phyloP scores from a whole-genome alignment of 345 rosid genomes.

The Hevea brasiliensis region DNA sequence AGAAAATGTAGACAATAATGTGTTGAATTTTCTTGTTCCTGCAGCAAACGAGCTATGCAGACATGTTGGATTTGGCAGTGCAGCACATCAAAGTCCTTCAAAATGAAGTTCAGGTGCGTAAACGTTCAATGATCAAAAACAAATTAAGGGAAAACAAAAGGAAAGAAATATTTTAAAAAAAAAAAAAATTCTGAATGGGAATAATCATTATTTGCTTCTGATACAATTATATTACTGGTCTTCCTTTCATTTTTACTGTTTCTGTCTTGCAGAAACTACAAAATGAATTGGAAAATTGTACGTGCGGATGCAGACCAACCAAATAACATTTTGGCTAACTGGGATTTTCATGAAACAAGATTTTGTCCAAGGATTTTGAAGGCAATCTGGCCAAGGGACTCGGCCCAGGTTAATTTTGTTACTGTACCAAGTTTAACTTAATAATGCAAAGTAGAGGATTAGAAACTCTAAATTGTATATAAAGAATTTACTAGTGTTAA shows the following conservation, averaged over 20 bases:
- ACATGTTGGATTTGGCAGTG: slow-evolving; percentile 96
- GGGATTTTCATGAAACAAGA: not conserved
- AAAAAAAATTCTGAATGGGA: too few relatives aligned
- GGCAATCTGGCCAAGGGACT: not conserved
- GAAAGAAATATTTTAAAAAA: too few relatives aligned
- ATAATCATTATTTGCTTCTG: too few relatives aligned
- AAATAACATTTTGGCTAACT: slow-evolving; percentile 18
- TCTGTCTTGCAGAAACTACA: slow-evolving; percentile 55
- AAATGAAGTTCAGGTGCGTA: slow-evolving; percentile 80
- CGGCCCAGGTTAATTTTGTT: slow-evolving; percentile 22
- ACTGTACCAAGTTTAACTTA: slow-evolving; percentile 14
- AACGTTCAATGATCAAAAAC: too few relatives aligned
- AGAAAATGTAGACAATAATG: not conserved
- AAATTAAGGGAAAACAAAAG: too few relatives aligned
- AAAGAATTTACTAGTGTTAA: slow-evolving; percentile 5
- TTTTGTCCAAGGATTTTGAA: slow-evolving; percentile 21
- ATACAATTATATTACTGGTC: too few relatives aligned
- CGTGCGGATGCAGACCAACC: slow-evolving; percentile 53
- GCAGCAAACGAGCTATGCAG: slow-evolving; percentile 97
- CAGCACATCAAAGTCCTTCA: slow-evolving; percentile 95
- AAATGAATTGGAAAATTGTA: slow-evolving; percentile 61
- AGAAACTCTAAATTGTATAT: slow-evolving; percentile 34
- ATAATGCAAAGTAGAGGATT: slow-evolving; percentile 15
- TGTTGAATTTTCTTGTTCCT: slow-evolving; percentile 15
- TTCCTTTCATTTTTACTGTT: too few relatives aligned